Evolutionary conservation across 495 filamentous ascomycete genomes (phyloP), one percentile per base, ranked within the genome.

Genomic region (Trichoderma reesei): DNA sequence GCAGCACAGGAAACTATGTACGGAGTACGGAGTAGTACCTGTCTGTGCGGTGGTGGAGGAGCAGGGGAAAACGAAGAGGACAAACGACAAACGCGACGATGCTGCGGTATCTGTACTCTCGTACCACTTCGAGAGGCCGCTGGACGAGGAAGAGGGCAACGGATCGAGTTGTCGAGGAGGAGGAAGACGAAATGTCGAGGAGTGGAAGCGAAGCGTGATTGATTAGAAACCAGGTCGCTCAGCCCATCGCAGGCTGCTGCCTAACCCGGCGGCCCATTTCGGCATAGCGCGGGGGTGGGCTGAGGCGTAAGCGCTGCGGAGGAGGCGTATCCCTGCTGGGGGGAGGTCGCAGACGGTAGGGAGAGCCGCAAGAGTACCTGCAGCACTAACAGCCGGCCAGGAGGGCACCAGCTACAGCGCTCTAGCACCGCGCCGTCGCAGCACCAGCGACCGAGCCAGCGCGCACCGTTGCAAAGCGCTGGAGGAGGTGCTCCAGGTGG

Each of bases 261-360:
- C 51, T 56, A 56, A 56, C 51, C 31, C 8, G 51, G 20, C 20
- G 20, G 26, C 51, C 51, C 8, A 26, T 10, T 10, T 6, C 1
- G 51, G 51, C 51, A 31, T 56, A 56, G 51, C 51, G 51, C 51
- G 10, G 20, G 20, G 31, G 51, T 56, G 51, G 51, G 51, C 51
- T 56, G 51, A 56, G 51, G 51, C 51, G 51, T 56, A 56, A 56
- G 51, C 51, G 51, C 51, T 56, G 51, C 51, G 51, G 51, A 56
- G 51, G 51, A 56, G 20, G 51, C 20, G 31, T 5, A 56, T 56
- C 51, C 51, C 51, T 56, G 51, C 16, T 14, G 16, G 46, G 7
- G 2, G 18, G 51, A 31, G 51, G 51, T 56, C 11, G 10, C 51
- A 11, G 51, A 14, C 18, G 51, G 20, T 56, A 56, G 26, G 9